These are phyloP conservation scores for Claviceps pusilla DNA, from an alignment of 2,329 filamentous ascomycete species.

Conservation along the genomic window DNA sequence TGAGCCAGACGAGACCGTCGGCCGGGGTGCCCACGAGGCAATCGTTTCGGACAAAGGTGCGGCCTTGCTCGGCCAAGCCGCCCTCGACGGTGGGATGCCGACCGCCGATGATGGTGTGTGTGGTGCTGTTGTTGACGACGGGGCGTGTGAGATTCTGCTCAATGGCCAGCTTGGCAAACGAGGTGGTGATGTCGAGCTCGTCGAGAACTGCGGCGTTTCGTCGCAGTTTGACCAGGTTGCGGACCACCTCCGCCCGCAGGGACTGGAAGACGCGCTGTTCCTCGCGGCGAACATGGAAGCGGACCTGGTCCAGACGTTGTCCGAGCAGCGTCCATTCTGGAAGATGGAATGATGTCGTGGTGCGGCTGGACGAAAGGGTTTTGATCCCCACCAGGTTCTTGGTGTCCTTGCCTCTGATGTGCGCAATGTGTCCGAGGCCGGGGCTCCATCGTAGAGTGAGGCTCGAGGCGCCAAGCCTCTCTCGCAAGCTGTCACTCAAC, in stretches of 20 bases:
- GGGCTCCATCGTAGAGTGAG: slow-evolving; percentile 77
- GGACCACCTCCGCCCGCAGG: slow-evolving; percentile 61
- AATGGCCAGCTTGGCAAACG: slow-evolving; percentile 64
- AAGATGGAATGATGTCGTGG: slow-evolving; percentile 71
- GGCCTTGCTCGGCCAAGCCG: slow-evolving; percentile 63
- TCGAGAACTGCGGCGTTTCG: slow-evolving; percentile 85
- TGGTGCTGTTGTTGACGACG: slow-evolving; percentile 45
- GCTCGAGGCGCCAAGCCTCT: slow-evolving; percentile 44
- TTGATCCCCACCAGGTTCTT: slow-evolving; percentile 19
- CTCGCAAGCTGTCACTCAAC: slow-evolving; percentile 47
- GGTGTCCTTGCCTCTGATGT: slow-evolving; percentile 70
- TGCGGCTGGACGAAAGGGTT: slow-evolving; percentile 61
- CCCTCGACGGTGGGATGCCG: slow-evolving; percentile 86
- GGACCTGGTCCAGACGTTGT: slow-evolving; percentile 60
- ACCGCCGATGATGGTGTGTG: slow-evolving; percentile 68
- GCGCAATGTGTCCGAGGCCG: slow-evolving; percentile 75
- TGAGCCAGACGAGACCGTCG: slow-evolving; percentile 49
- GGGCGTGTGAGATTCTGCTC: slow-evolving; percentile 65
- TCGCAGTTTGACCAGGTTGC: slow-evolving; percentile 70
- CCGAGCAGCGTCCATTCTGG: slow-evolving; percentile 75
- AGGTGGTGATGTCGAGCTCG: slow-evolving; percentile 79
- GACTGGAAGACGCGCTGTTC: slow-evolving; percentile 66
- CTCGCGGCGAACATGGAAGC: slow-evolving; percentile 64
- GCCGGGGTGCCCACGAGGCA: slow-evolving; percentile 58
- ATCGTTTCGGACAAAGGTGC: slow-evolving; percentile 73